phyloP scores from a whole-genome alignment of 2,329 filamentous ascomycete species.

The Fusarium pseudocircinatum region DNA sequence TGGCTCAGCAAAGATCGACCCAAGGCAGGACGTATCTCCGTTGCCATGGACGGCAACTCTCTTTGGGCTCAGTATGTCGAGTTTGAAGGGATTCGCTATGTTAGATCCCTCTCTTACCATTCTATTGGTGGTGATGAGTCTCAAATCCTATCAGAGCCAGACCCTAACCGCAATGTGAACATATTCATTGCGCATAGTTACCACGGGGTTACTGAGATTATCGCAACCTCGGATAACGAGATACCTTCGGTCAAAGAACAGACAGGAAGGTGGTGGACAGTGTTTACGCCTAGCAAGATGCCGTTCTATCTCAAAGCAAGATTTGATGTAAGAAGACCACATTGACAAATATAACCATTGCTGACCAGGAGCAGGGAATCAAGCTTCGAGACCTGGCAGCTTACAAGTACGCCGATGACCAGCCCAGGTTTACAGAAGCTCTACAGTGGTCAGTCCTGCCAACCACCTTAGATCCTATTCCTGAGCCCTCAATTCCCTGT shows the following conservation, averaged over 20 bases:
- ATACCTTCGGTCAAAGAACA: neutral
- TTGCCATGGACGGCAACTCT: accelerated
- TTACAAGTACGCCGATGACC: neutral
- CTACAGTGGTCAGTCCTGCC: neutral
- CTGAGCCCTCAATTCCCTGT: neutral
- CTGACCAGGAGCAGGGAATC: neutral
- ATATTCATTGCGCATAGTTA: neutral
- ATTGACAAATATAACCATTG: accelerated
- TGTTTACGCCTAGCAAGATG: accelerated
- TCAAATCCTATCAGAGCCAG: neutral
- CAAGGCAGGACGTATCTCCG: accelerated
- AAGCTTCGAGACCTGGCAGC: neutral
- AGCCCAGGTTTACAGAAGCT: neutral
- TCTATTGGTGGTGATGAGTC: accelerated
- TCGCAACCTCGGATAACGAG: accelerated
- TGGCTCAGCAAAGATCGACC: neutral
- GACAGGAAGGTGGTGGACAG: accelerated
- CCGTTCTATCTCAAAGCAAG: neutral
- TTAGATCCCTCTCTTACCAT: neutral
- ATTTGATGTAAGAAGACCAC: accelerated
- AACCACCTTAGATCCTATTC: neutral
- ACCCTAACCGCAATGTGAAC: neutral
- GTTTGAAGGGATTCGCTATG: accelerated
- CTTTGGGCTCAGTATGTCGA: neutral
- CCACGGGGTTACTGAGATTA: accelerated